Evolutionary conservation across 2,329 filamentous ascomycete species (phyloP).

Genomic region (Alternaria hordeiaustralica): DNA sequence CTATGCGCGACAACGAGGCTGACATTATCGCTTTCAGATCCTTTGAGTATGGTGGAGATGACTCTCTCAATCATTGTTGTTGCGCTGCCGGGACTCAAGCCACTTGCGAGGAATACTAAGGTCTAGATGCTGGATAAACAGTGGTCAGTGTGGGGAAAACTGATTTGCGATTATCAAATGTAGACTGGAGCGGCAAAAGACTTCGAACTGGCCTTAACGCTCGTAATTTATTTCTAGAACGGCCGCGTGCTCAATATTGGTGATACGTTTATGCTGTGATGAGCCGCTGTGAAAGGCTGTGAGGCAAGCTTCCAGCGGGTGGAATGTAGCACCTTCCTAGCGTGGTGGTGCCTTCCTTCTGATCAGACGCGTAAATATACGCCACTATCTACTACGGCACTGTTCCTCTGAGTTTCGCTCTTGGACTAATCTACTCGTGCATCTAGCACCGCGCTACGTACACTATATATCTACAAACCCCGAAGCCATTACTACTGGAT

Average conservation of each 20-base stretch:
- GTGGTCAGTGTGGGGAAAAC: no score
- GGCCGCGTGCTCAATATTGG: no score
- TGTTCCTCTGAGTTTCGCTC: no score
- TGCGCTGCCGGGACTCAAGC: slow-evolving; percentile 27
- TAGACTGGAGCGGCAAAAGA: not conserved
- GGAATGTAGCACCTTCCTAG: not conserved
- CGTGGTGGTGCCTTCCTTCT: not conserved
- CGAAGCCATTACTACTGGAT: no score
- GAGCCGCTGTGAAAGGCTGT: not conserved
- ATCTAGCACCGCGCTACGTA: no score
- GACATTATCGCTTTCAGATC: slow-evolving; percentile 6
- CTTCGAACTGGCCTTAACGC: not conserved
- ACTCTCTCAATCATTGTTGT: slow-evolving; percentile 31
- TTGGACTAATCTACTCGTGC: no score
- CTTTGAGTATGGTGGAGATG: slow-evolving; percentile 33
- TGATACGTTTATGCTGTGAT: not conserved
- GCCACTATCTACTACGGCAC: no score
- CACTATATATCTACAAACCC: no score
- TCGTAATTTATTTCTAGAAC: not conserved
- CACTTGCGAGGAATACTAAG: slow-evolving; percentile 7
- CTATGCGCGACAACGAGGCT: not conserved
- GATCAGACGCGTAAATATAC: no score
- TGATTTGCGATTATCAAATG: no score
- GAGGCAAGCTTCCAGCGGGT: not conserved
- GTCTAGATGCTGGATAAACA: not conserved